phyloP scores from a whole-genome alignment of 257 asterid genomes.

The Solanum habrochaites region DNA sequence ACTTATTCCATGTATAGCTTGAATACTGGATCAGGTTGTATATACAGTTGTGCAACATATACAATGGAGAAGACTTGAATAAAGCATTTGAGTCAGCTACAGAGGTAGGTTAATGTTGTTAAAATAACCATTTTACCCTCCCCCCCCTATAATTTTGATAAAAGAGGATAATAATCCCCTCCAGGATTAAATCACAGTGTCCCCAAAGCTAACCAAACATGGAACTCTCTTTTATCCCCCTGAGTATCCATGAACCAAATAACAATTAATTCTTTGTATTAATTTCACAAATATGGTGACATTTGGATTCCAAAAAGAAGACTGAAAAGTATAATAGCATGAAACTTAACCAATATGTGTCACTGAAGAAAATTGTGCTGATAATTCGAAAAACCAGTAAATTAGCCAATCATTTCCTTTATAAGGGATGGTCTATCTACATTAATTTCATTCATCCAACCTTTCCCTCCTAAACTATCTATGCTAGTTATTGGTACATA shows the following conservation, averaged over 20 bases:
- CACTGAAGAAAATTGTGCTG: neutral
- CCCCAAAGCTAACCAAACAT: neutral
- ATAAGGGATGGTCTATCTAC: neutral
- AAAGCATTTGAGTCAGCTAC: neutral
- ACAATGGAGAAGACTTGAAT: neutral
- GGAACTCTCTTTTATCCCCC: neutral
- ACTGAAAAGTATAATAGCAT: neutral
- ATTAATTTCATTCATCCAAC: neutral
- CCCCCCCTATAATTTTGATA: neutral
- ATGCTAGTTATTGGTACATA: neutral
- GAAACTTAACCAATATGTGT: neutral
- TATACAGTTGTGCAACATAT: neutral
- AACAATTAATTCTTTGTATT: neutral
- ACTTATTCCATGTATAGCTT: neutral
- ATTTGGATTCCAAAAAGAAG: neutral
- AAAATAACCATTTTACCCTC: neutral
- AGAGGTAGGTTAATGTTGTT: neutral
- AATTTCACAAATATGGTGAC: neutral
- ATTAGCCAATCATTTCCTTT: neutral
- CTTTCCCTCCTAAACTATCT: neutral
- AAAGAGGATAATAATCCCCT: neutral
- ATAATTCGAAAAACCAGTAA: neutral
- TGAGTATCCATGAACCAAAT: neutral
- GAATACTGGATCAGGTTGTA: neutral
- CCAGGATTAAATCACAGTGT: neutral